Conservation (phyloP, 2,329 filamentous ascomycete species). For the Curvularia verruculosa region DNA sequence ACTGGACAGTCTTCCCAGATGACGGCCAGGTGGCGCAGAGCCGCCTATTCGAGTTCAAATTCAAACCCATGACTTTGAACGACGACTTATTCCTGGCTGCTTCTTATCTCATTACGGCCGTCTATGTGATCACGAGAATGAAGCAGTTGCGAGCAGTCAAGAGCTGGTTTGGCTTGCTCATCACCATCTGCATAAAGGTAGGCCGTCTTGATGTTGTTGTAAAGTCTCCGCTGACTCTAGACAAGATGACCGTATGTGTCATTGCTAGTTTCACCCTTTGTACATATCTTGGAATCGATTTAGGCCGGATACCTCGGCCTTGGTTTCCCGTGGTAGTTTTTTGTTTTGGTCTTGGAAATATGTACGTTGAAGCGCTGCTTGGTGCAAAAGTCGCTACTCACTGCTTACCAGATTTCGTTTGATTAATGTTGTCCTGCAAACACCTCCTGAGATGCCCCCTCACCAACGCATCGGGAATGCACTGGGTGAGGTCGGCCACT, state of each 20-base stretch:
- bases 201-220: conserved; percentile 7
- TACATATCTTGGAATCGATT: conserved; percentile 74
- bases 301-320: conserved; percentile 75
- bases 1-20: conserved; percentile 70
- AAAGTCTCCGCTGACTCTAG: conserved; percentile 17
- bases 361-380: conserved; percentile 47
- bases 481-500: conserved; percentile 73
- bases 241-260: conserved; percentile 68
- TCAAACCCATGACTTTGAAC: conserved; percentile 71
- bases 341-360: conserved; percentile 78
- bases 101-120: conserved; percentile 67
- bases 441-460: conserved; percentile 70
- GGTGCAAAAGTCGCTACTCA: conserved; percentile 13
- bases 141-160: conserved; percentile 76
- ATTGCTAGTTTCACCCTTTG: conserved; percentile 82
- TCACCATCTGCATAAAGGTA: conserved; percentile 71
- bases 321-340: conserved; percentile 79
- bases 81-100: conserved; percentile 69
- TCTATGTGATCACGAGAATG: conserved; percentile 71
- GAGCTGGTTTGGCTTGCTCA: conserved; percentile 73
- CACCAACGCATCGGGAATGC: conserved; percentile 74
- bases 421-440: conserved; percentile 77
- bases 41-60: conserved; percentile 78
- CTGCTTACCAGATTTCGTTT: conserved; percentile 65
- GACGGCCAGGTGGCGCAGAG: conserved; percentile 62